phyloP scores from a whole-genome alignment of 2,329 filamentous ascomycete species.

The Fusarium tricinctum region DNA sequence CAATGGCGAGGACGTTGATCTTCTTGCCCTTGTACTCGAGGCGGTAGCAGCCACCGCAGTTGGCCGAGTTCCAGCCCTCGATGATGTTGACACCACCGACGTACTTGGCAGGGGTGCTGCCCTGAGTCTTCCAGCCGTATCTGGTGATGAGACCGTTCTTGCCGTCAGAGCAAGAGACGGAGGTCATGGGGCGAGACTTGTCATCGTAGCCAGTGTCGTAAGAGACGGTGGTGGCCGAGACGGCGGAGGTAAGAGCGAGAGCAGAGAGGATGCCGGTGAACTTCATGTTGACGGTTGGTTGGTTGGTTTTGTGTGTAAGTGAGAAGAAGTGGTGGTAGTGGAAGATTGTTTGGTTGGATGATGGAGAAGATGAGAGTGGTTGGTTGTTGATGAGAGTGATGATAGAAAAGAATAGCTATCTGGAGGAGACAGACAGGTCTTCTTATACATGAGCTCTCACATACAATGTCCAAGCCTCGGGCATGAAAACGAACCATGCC shows the following conservation, averaged over 20 bases:
- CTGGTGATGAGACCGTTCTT: constrained; percentile 74
- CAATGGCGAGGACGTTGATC: constrained; percentile 70
- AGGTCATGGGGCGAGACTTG: constrained; percentile 64
- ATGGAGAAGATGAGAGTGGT: constrained; percentile 30
- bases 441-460: constrained; percentile 41
- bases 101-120: constrained; percentile 64
- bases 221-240: constrained; percentile 66
- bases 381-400: constrained; percentile 35
- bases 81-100: constrained; percentile 68
- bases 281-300: constrained; percentile 58
- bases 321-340: constrained; percentile 16
- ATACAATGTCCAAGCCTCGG: constrained; percentile 24
- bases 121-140: constrained; percentile 71
- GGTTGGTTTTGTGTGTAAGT: constrained; percentile 21
- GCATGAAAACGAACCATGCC: constrained; percentile 32
- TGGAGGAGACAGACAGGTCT: constrained; percentile 29
- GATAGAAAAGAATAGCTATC: constrained; percentile 17
- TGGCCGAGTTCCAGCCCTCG: constrained; percentile 67
- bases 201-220: constrained; percentile 82
- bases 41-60: constrained; percentile 72
- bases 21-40: constrained; percentile 65
- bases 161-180: constrained; percentile 77
- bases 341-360: constrained; percentile 31
- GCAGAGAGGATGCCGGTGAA: constrained; percentile 58
- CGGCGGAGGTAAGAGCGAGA: constrained; percentile 56